Conservation (phyloP, 306 rosid species). For the Boehmeria nivea region DNA sequence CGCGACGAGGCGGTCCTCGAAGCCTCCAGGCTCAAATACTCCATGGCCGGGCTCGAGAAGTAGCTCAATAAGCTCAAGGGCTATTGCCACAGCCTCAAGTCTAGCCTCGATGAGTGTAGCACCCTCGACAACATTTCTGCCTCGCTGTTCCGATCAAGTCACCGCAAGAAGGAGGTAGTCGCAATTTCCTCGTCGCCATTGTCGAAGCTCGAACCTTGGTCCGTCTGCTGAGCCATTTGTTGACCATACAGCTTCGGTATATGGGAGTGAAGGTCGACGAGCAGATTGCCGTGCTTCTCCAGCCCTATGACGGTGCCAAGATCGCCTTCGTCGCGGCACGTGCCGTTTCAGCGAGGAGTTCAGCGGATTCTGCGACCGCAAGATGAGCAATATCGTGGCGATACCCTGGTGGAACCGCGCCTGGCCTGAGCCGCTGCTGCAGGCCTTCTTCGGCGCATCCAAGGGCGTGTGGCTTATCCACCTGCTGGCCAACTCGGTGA, state of each 20-base stretch:
- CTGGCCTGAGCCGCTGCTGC: conserved; percentile 87
- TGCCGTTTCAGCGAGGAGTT: conserved; percentile 89
- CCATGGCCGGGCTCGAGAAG: conserved; percentile 82
- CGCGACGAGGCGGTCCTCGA: conserved; percentile 72
- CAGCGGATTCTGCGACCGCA: conserved; percentile 83
- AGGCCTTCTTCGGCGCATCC: conserved; percentile 82
- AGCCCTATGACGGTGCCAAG: conserved; percentile 54
- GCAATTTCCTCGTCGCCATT: conserved; percentile 56
- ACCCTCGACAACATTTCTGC: conserved; percentile 3
- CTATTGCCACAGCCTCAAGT: conserved; percentile 67
- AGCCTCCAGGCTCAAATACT: conserved; percentile 69
- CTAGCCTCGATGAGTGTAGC: conserved; percentile 71
- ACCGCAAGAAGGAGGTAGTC: conserved; percentile 24
- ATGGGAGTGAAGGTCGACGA: conserved; percentile 64
- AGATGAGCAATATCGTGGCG: conserved; percentile 88
- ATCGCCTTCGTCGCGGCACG: conserved; percentile 68
- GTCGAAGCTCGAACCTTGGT: conserved; percentile 64
- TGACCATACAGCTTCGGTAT: conserved; percentile 70
- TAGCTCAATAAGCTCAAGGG: conserved; percentile 81
- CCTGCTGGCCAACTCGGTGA: conserved; percentile 67
- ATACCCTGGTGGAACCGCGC: conserved; percentile 93
- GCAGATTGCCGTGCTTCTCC: conserved; percentile 54
- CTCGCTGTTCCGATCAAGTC: conserved; percentile 20
- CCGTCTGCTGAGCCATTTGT: conserved; percentile 56
- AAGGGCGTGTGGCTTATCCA: conserved; percentile 88